phyloP scores from a whole-genome alignment of 345 rosid species.

The Gossypium sturtianum region DNA sequence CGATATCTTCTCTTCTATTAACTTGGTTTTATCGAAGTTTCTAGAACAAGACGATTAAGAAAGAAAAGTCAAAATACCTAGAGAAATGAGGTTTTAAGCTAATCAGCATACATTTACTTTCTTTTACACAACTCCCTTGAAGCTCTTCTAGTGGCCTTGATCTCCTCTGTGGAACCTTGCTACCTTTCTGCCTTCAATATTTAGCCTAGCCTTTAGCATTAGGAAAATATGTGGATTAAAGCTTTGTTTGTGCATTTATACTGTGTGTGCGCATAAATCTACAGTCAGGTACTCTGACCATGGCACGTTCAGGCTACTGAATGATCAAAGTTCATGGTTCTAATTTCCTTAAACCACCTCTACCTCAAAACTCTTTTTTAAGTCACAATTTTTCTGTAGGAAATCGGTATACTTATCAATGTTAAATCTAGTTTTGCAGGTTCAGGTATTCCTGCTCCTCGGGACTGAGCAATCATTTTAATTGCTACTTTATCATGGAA shows the following conservation, averaged over 20 bases:
- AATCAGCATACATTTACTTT: background rate
- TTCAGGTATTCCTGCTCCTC: constrained; percentile 41
- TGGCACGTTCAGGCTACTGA: constrained; percentile 16
- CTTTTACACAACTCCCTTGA: background rate
- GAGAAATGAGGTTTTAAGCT: background rate
- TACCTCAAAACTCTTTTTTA: background rate
- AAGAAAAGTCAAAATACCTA: background rate
- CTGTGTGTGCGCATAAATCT: constrained; percentile 5
- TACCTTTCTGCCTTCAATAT: background rate
- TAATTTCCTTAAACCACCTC: constrained; percentile 13
- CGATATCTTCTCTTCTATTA: background rate
- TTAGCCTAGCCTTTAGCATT: background rate
- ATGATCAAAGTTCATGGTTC: constrained; percentile 23
- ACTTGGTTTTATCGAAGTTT: background rate
- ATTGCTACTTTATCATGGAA: constrained; percentile 30
- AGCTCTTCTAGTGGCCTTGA: background rate
- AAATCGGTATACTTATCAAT: background rate
- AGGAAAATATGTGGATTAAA: background rate
- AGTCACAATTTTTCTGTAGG: background rate
- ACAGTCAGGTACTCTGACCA: constrained; percentile 31
- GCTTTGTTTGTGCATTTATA: background rate
- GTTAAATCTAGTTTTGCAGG: constrained; percentile 38
- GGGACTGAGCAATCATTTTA: constrained; percentile 17
- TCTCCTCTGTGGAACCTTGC: background rate
- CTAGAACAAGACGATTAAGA: background rate